phyloP scores from a whole-genome alignment of 352 stramenopile genomes.

The Nothophytophthora sp. region DNA sequence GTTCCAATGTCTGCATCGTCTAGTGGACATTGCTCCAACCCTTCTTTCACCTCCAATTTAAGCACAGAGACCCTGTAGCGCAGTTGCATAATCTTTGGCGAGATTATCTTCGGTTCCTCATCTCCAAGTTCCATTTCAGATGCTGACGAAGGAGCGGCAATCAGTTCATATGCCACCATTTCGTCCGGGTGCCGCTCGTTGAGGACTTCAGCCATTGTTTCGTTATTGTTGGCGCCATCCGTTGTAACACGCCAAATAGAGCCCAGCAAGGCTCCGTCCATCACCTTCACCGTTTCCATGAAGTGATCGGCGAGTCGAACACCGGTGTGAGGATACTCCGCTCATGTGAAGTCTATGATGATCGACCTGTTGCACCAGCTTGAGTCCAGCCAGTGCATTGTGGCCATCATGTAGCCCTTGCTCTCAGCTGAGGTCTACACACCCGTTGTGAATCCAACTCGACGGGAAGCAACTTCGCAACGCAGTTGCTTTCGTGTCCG shows the following conservation, averaged over 20 bases:
- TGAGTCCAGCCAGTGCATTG: constrained; percentile 18
- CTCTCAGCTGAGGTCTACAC: constrained; percentile 20
- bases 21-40: neutral
- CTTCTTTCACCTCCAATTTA: neutral
- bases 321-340: constrained; percentile 8
- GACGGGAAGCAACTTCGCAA: neutral
- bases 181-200: neutral
- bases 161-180: neutral
- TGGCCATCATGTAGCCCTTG: constrained; percentile 19
- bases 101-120: too few species aligned
- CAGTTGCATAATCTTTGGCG: too few species aligned
- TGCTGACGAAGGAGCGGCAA: neutral
- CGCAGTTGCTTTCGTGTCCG: neutral
- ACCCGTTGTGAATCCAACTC: constrained; percentile 11
- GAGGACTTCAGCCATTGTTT: neutral
- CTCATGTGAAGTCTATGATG: constrained; percentile 16
- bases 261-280: neutral
- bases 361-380: constrained; percentile 6
- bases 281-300: constrained; percentile 5
- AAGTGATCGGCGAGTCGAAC: constrained; percentile 2
- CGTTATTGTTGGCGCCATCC: constrained; percentile 9
- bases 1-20: neutral
- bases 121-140: too few species aligned
- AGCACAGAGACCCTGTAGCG: neutral
- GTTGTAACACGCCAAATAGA: constrained; percentile 4